These are phyloP conservation scores for Aureobasidium leucospermi DNA, from an alignment of 2,329 filamentous ascomycete species.

Conservation along the genomic window DNA sequence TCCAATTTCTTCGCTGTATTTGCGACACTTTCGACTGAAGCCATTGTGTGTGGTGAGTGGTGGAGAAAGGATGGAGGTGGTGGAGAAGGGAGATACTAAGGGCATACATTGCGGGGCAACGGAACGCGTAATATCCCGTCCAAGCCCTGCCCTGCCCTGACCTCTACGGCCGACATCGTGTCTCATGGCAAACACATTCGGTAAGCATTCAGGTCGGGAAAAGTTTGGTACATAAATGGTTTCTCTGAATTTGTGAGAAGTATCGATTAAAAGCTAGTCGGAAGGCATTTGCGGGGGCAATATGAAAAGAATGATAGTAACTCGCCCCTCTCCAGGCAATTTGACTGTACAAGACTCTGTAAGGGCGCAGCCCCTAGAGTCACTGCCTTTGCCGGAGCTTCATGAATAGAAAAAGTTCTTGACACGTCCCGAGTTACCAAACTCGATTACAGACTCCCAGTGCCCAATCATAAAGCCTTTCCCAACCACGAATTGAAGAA, in stretches of 20 bases:
- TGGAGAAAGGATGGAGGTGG: not conserved
- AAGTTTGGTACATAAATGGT: not conserved
- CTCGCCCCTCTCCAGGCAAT: slow-evolving; percentile 7
- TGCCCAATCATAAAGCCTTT: slow-evolving; percentile 6
- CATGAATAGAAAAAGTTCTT: slow-evolving; percentile 3
- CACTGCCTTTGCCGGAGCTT: slow-evolving; percentile 4
- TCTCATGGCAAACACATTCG: not conserved
- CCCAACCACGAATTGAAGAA: slow-evolving; percentile 2
- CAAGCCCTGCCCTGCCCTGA: not conserved
- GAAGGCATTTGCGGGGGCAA: not conserved
- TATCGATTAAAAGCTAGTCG: slow-evolving; percentile 10
- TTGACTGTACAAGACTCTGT: slow-evolving; percentile 1
- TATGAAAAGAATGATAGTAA: not conserved
- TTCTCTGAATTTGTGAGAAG: not conserved
- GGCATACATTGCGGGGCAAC: not conserved
- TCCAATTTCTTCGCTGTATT: slow-evolving; percentile 20
- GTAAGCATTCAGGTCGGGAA: not conserved
- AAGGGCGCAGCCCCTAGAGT: slow-evolving; percentile 6
- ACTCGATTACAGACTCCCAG: not conserved
- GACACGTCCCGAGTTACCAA: slow-evolving; percentile 2
- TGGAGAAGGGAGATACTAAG: not conserved
- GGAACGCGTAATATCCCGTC: not conserved
- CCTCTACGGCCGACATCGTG: not conserved
- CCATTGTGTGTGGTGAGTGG: slow-evolving; percentile 4
- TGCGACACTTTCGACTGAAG: not conserved